Evolutionary conservation across 2,329 filamentous ascomycete species (phyloP), one percentile per base, ranked within the genome.

Genomic region (Fusarium tupiense): DNA sequence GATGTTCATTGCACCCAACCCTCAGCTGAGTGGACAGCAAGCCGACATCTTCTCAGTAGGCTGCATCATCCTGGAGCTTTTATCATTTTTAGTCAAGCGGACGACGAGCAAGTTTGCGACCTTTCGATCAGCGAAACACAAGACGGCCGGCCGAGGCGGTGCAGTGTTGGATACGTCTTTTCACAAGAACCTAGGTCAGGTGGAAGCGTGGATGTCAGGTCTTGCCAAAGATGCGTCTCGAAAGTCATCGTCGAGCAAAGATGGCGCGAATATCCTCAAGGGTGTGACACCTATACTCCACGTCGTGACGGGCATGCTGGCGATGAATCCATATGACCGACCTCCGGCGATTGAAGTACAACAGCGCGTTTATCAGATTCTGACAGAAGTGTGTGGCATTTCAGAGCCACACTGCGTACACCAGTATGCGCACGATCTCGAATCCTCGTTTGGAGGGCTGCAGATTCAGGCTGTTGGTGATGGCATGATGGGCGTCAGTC

Each of bases 1-100:
- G 47, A 83, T 81, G 75, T 76, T 84, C 29, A 77, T 83, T 38
- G 77, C 81, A 4, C 82, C 85, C 4, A 85, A 83, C 31, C 83
- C 85, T 3, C 84, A 85, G 41, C 82, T 87, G 24, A 85, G 88
- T 72, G 85, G 87, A 6, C 88, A 89, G 72, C 88, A 89, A 69
- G 89, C 91, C 50, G 93, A 95, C 79, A 85, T 95, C 26, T 95
- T 93, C 82, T 93, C 92, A 7, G 85, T 94, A 3, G 93, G 90
- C 16, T 93, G 92, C 80, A 87, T 94, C 59, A 92, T 92, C 69
- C 84, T 94, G 22, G 93, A 95, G 72, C 87, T 95, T 37, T 79
- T 94, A 26, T 91, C 90, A 29, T 91, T 93, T 77, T 84, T 93
- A 65, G 82, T 94, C 68, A 93, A 93, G 80, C 91, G 91, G 74